A percentile compares a stretch with the other conserved stretches of the same genome.
Conservation (phyloP, 495 filamentous ascomycete species). For the Penicillium samsonianum region DNA sequence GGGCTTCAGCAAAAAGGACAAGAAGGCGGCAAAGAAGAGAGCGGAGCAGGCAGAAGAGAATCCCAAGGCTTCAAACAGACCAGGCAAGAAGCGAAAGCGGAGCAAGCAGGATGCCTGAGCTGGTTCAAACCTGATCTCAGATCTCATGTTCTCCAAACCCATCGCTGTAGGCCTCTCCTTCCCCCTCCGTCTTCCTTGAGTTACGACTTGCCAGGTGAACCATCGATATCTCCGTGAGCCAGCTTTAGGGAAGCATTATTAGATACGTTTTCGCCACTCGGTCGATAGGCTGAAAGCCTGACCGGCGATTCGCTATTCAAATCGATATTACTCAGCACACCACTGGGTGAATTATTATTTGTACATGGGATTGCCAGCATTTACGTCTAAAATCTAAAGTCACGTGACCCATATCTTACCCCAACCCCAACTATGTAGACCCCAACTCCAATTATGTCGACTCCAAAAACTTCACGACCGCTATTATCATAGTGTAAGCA, state of each 20-base stretch:
- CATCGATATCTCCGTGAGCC: neutral
- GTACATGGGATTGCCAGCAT: neutral
- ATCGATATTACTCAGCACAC: neutral
- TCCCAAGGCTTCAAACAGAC: neutral
- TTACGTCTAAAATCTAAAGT: neutral
- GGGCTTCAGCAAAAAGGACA: neutral
- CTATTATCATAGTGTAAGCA: slow-evolving; percentile 28
- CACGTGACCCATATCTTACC: neutral
- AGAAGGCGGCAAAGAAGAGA: slow-evolving; percentile 1
- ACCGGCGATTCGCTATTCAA: neutral
- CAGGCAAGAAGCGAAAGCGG: neutral
- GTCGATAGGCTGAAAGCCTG: neutral
- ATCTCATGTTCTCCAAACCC: neutral
- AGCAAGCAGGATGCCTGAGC: neutral
- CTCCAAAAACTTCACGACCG: slow-evolving; percentile 44
- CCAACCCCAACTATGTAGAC: neutral
- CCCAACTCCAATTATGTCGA: neutral
- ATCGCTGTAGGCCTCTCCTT: neutral
- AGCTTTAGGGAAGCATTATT: neutral
- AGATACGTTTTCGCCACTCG: neutral
- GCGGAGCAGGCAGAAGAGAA: neutral
- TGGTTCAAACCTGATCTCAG: neutral
- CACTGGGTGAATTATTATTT: neutral
- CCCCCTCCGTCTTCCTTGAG: neutral
- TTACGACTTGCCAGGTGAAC: neutral